Evolutionary conservation across 23 red algal species (phyloP).

Genomic region (Pyropia haitanensis): DNA sequence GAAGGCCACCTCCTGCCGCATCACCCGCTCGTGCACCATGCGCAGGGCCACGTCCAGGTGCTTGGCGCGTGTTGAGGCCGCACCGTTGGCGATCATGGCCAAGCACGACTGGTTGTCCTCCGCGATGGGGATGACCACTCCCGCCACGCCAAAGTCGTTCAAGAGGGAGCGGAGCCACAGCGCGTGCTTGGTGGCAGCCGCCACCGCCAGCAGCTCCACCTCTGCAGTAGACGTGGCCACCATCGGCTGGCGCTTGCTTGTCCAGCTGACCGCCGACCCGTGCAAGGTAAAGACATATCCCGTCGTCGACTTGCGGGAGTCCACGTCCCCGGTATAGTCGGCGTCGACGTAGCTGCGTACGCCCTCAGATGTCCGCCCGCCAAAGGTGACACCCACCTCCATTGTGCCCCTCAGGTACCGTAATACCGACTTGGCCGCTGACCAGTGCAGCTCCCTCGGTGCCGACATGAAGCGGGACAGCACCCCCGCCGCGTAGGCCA

Average conservation of each 20-base stretch:
- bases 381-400: neutral
- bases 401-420: neutral
- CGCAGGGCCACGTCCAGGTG: too few species aligned
- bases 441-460: neutral
- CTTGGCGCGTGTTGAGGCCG: too few species aligned
- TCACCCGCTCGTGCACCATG: too few species aligned
- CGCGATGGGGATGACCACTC: too few species aligned
- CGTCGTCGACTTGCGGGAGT: conserved; percentile 11
- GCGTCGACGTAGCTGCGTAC: neutral
- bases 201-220: conserved; percentile 25
- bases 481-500: neutral
- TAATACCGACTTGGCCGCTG: neutral
- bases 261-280: conserved; percentile 15
- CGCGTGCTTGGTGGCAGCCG: neutral
- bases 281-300: neutral
- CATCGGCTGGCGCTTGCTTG: conserved; percentile 7
- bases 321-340: conserved; percentile 23
- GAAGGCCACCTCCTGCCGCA: too few species aligned
- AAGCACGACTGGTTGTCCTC: too few species aligned
- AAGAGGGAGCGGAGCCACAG: conserved; percentile 1
- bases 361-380: neutral
- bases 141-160: conserved; percentile 12
- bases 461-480: neutral
- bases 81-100: too few species aligned
- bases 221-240: conserved; percentile 22